A percentile compares a stretch with the other conserved stretches of the same genome.
Evolutionary conservation across 1,284 basidiomycete genomes (phyloP).

Genomic region (Austroboletus novae-zelandiae): DNA sequence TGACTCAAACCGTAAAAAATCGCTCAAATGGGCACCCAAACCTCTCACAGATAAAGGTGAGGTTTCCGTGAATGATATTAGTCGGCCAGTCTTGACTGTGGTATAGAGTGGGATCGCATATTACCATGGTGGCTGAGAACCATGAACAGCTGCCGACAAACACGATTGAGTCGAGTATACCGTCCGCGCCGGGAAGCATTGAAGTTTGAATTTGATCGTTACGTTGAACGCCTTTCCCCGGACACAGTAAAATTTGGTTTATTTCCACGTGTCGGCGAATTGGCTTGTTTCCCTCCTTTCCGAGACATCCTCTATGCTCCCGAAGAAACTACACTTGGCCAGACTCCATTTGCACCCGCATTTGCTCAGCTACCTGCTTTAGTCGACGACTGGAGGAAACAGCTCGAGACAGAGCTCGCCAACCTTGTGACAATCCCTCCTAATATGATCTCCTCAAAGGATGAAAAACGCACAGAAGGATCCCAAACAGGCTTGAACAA

Average conservation of each 20-base stretch:
- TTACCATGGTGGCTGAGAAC: slow-evolving; percentile 5
- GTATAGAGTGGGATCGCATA: slow-evolving; percentile 14
- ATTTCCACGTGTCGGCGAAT: slow-evolving; percentile 12
- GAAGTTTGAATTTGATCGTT: slow-evolving; percentile 2
- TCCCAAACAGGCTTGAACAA: neutral
- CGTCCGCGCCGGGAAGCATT: slow-evolving; percentile 9
- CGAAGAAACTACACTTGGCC: neutral
- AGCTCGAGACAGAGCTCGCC: slow-evolving; percentile 8
- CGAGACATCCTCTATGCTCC: slow-evolving; percentile 11
- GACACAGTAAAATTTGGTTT: slow-evolving; percentile 5
- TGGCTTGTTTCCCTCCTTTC: slow-evolving; percentile 13
- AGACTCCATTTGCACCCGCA: slow-evolving; percentile 5
- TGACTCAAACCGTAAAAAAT: too few species aligned
- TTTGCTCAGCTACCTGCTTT: slow-evolving; percentile 13
- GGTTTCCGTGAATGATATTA: neutral
- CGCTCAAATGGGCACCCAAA: neutral
- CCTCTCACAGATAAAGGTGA: slow-evolving; percentile 6
- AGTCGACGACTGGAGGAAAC: slow-evolving; percentile 10
- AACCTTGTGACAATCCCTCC: slow-evolving; percentile 7
- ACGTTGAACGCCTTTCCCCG: neutral
- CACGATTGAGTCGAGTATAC: neutral
- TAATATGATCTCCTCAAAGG: neutral
- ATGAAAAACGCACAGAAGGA: too few species aligned
- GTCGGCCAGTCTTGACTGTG: neutral
- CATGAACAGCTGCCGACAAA: slow-evolving; percentile 4